Evolutionary conservation across 257 asterid species (phyloP).

Genomic region (Solanum appendiculatum): DNA sequence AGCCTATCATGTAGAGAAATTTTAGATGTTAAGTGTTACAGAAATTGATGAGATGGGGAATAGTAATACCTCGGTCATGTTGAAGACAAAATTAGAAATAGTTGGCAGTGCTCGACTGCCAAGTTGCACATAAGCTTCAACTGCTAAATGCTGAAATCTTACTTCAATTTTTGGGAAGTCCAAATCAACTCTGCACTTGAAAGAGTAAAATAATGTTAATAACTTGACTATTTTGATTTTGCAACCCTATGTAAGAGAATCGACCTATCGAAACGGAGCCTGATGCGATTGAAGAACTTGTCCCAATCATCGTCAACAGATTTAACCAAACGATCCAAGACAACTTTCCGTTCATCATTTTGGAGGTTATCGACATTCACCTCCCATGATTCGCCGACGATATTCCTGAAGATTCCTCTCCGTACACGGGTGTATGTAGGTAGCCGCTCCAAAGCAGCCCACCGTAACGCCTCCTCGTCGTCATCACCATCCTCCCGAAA

Average conservation of each 20-base stretch:
- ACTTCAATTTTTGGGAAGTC: constrained; percentile 90
- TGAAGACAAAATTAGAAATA: constrained; percentile 71
- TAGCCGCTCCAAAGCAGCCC: constrained; percentile 97
- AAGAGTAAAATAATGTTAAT: neutral
- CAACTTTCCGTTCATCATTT: constrained; percentile 46
- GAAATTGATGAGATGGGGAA: neutral
- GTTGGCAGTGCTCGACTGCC: constrained; percentile 98
- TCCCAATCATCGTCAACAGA: constrained; percentile 84
- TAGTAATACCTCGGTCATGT: constrained; percentile 83
- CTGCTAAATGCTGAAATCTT: constrained; percentile 59
- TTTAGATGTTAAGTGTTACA: constrained; percentile 9
- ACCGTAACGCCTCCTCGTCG: constrained; percentile 91
- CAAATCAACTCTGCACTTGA: constrained; percentile 70
- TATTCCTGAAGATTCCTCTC: constrained; percentile 66
- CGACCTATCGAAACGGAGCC: constrained; percentile 77
- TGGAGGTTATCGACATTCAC: constrained; percentile 55
- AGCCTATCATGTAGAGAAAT: constrained; percentile 32
- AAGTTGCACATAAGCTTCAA: constrained; percentile 64
- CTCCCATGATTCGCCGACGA: constrained; percentile 67
- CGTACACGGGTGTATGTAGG: constrained; percentile 84
- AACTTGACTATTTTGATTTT: neutral
- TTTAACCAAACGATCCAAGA: constrained; percentile 59
- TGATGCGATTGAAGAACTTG: constrained; percentile 62
- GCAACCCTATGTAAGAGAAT: neutral
- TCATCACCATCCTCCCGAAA: constrained; percentile 83